Base-by-base conservation (phyloP, 306 rosid genomes). In the Luffa acutangula region DNA sequence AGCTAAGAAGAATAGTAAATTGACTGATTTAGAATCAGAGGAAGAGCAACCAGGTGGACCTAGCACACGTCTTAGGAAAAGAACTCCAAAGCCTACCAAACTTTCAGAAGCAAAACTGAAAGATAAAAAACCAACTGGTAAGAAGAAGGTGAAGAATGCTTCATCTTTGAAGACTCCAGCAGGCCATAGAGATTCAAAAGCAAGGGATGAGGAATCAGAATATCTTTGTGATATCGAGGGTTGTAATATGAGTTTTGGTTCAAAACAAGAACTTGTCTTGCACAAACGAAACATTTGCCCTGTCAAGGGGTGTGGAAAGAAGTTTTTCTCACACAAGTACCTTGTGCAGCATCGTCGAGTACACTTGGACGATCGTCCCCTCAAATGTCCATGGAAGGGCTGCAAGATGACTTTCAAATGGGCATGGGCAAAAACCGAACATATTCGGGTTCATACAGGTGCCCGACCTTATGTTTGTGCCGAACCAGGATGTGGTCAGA, bases 351-450 rank as follows among this genome's bases (percentile, higher is more conserved):
- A 96, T 77, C 93, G 98, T 1, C 90, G 98, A 71, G 99, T 96
- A 67, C 99, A 96, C 48, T 73, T 84, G 85, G 99, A 96, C 78
- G 99, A 96, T 36, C 97, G 97, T 39, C 99, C 99, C 75, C 89
- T 96, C 71, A 85, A 85, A 89, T 96, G 99, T 78, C 98, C 98
- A 31, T 96, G 99, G 99, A 96, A 89, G 89, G 99, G 99, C 78
- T 96, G 99, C 96, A 93, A 93, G 94, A 96, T 93, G 99, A 91
- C 92, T 51, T 96, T 96, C 92, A 96, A 96, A 87, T 93, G 98
- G 99, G 94, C 99, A 46, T 93, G 99, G 99, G 98, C 99, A 58
- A 96, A 97, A 56, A 96, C 99, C 0, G 99, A 96, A 75, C 99
- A 96, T 88, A 91, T 96, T 72, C 87, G 99, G 80, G 98, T 96